Conservation (phyloP, 768 basidiomycete species). For the Rossbeevera mucosa region DNA sequence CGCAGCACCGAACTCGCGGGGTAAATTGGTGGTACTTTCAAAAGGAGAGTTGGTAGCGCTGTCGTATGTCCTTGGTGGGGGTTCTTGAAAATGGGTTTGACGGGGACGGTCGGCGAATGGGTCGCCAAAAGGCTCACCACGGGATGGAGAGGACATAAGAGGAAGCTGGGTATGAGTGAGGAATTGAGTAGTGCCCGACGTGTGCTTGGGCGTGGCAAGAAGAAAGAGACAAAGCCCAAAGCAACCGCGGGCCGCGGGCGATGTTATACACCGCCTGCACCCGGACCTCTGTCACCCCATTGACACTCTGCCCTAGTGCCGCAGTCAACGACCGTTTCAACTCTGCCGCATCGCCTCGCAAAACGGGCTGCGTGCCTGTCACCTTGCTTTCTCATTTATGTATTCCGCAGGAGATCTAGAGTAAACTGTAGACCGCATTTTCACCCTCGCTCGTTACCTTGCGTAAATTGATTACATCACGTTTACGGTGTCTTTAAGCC, state of each 20-base stretch:
- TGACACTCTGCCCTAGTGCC: conserved; percentile 10
- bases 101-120: conserved; percentile 71
- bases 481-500: neutral
- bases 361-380: neutral
- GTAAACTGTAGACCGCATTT: neutral
- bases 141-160: conserved; percentile 28
- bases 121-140: conserved; percentile 44
- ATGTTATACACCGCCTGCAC: conserved; percentile 31
- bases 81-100: conserved; percentile 54
- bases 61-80: conserved; percentile 45
- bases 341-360: neutral
- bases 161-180: neutral
- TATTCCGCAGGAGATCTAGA: neutral
- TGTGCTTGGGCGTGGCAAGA: conserved; percentile 1
- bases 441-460: too few relatives aligned
- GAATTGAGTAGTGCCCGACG: conserved; percentile 8
- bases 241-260: conserved; percentile 24
- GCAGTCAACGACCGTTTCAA: neutral
- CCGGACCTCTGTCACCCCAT: conserved; percentile 29
- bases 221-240: conserved; percentile 15
- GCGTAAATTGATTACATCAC: too few relatives aligned
- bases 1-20: conserved; percentile 44
- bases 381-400: neutral
- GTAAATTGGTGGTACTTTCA: conserved; percentile 54
- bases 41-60: conserved; percentile 42